A percentile compares a stretch with the other conserved stretches of the same genome.
Evolutionary conservation across 2,329 filamentous ascomycete genomes (phyloP).

Genomic region (Mariannaea elegans): DNA sequence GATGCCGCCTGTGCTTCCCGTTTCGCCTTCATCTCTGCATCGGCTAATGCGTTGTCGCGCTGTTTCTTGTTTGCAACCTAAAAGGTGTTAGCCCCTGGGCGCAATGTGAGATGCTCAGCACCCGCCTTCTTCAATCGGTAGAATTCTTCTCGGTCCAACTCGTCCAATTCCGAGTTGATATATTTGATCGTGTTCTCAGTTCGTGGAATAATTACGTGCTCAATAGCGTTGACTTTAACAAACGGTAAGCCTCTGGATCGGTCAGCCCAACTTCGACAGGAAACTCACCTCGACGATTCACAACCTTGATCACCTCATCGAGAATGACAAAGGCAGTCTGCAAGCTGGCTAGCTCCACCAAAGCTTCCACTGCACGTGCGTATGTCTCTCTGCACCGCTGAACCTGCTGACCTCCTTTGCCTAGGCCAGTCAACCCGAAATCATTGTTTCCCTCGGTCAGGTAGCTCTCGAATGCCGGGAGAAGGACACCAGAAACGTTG

Average conservation of each 20-base stretch:
- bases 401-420: constrained; percentile 97
- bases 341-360: constrained; percentile 93
- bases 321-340: constrained; percentile 98
- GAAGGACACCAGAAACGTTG: constrained; percentile 95
- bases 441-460: constrained; percentile 90
- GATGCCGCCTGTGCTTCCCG: constrained; percentile 60
- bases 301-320: constrained; percentile 99
- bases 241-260: constrained; percentile 2
- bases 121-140: constrained; percentile 89
- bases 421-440: constrained; percentile 93
- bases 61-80: constrained; percentile 84
- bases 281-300: constrained; percentile 84
- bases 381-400: constrained; percentile 96
- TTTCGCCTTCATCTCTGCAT: constrained; percentile 80
- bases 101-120: neutral
- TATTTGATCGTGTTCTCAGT: constrained; percentile 99
- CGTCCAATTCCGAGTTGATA: constrained; percentile 98
- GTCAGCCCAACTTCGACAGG: neutral
- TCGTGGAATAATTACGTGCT: constrained; percentile 95
- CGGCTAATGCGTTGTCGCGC: constrained; percentile 74
- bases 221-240: constrained; percentile 87
- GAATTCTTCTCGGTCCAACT: constrained; percentile 97
- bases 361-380: constrained; percentile 90
- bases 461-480: constrained; percentile 94
- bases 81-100: constrained; percentile 15